Base-by-base conservation (phyloP, 1,139 yeast species). In the Candida tropicalis region DNA sequence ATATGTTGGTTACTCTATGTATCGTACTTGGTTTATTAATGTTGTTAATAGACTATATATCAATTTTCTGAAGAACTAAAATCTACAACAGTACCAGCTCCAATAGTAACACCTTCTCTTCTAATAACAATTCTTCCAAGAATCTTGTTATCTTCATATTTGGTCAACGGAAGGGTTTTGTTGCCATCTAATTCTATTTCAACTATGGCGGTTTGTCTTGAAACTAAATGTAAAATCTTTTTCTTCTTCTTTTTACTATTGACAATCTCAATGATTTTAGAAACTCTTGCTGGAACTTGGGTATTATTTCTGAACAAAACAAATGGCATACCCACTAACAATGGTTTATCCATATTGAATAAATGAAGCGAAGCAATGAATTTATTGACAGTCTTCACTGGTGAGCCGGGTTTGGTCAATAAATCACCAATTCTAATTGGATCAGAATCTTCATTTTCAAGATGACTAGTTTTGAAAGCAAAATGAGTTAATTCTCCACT, bases 51-150 rank as follows among this genome's bases (percentile, higher is more conserved):
- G 96, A 89, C 59, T 77, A 71, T 53, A 63, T 81, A 51, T 65
- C 81, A 23, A 48, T 50, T 32, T 40, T 44, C 39, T 52, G 43
- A 38, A 20, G 16, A 22, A 39, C 44, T n/a, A n/a, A n/a, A 41
- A 37, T 63, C 62, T 15, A 59, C 43, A 32, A 84, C 82, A 2
- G 72, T 73, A 23, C 98, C 98, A 0, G 97, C 97, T 8, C 96
- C 98, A 39, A 93, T 77, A 0, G 97, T 89, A 23, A 72, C 59
- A 2, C 98, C 97, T 54, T 88, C 96, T 55, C 85, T 81, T 58
- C 99, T 81, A 36, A 93, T 65, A 6, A 95, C 93, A 18, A 93
- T 71, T 55, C 97, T 76, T 2, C 97, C 96, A 38, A 93, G 67
- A 32, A 79, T 79, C 53, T 75, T 75, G 58, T 82, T 82, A 38